Percentiles rank a stretch among this genome's conserved stretches.
Conservation (phyloP, 2,329 filamentous ascomycete genomes). For the Mycogone perniciosa region DNA sequence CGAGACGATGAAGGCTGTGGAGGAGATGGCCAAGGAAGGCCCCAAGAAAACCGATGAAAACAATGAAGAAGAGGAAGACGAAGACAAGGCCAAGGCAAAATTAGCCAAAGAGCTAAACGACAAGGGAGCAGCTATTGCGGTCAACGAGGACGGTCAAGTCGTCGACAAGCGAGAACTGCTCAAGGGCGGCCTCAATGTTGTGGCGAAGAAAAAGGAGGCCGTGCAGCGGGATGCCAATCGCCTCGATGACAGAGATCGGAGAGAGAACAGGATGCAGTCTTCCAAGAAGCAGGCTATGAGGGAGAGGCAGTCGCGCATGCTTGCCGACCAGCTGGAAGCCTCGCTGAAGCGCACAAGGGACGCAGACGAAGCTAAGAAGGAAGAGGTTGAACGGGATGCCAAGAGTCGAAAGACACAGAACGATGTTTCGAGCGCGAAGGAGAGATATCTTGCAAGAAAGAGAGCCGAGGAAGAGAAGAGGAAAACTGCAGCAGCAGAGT, state of each 20-base stretch:
- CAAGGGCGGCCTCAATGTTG: slow-evolving; percentile 67
- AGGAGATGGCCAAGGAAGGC: slow-evolving; percentile 43
- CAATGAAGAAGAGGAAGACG: slow-evolving; percentile 35
- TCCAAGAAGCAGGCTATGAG: slow-evolving; percentile 60
- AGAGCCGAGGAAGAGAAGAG: slow-evolving; percentile 65
- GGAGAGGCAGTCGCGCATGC: slow-evolving; percentile 71
- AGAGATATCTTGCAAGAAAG: slow-evolving; percentile 74
- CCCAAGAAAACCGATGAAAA: slow-evolving; percentile 20
- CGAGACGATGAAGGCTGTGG: slow-evolving; percentile 62
- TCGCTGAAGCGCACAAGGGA: slow-evolving; percentile 65
- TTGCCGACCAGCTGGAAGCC: slow-evolving; percentile 70
- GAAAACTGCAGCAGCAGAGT: slow-evolving; percentile 27
- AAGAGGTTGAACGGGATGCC: slow-evolving; percentile 54
- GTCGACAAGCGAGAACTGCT: slow-evolving; percentile 80
- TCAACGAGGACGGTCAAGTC: slow-evolving; percentile 79
- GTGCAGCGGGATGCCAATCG: slow-evolving; percentile 19
- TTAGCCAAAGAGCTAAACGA: slow-evolving; percentile 62
- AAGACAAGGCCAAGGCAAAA: slow-evolving; percentile 55
- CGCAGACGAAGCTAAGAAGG: slow-evolving; percentile 59
- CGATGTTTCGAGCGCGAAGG: slow-evolving; percentile 71
- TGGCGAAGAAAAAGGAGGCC: slow-evolving; percentile 52
- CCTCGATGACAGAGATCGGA: slow-evolving; percentile 24
- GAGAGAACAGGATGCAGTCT: slow-evolving; percentile 32
- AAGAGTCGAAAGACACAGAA: slow-evolving; percentile 74
- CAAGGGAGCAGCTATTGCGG: slow-evolving; percentile 52